Percentiles rank a stretch among this genome's conserved stretches.
These are phyloP conservation scores for Neckera pumila DNA, from an alignment of 225 moss, liverwort and hornwort species.

Conservation along the genomic window DNA sequence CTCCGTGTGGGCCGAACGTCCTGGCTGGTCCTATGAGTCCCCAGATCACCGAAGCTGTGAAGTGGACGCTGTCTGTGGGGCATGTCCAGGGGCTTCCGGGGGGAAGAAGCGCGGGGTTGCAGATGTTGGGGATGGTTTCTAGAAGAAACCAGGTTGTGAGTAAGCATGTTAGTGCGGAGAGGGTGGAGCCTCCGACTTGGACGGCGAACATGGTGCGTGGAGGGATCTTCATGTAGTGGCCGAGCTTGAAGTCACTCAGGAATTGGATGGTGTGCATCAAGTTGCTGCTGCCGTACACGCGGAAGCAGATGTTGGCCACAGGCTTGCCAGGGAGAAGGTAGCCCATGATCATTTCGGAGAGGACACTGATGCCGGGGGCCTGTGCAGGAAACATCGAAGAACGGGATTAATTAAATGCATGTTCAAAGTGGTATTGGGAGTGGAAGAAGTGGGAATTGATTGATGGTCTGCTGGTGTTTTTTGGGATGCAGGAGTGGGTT, in stretches of 20 bases:
- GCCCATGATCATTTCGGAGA: slow-evolving; percentile 77
- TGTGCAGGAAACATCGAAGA: background rate
- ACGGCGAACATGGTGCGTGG: slow-evolving; percentile 56
- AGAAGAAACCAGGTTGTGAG: slow-evolving; percentile 46
- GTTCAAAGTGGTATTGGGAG: background rate
- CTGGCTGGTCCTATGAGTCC: slow-evolving; percentile 50
- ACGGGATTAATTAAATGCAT: background rate
- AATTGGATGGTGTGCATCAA: slow-evolving; percentile 52
- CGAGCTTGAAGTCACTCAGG: slow-evolving; percentile 65
- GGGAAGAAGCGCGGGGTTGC: slow-evolving; percentile 27
- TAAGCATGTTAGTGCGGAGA: slow-evolving; percentile 24
- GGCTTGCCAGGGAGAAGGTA: slow-evolving; percentile 58
- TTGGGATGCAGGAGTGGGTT: background rate
- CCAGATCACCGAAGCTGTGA: slow-evolving; percentile 52
- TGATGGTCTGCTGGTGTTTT: background rate
- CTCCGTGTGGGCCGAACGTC: slow-evolving; percentile 40
- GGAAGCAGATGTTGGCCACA: slow-evolving; percentile 69
- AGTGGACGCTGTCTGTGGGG: slow-evolving; percentile 34
- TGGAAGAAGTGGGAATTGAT: background rate
- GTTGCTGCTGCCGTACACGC: slow-evolving; percentile 54
- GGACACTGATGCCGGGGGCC: slow-evolving; percentile 52
- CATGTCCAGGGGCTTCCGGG: slow-evolving; percentile 61
- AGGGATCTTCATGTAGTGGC: slow-evolving; percentile 84
- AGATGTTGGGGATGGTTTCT: slow-evolving; percentile 34
- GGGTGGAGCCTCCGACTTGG: slow-evolving; percentile 34